phyloP scores from a whole-genome alignment of 176 grass and related monocot genomes.

The Guadua angustifolia region DNA sequence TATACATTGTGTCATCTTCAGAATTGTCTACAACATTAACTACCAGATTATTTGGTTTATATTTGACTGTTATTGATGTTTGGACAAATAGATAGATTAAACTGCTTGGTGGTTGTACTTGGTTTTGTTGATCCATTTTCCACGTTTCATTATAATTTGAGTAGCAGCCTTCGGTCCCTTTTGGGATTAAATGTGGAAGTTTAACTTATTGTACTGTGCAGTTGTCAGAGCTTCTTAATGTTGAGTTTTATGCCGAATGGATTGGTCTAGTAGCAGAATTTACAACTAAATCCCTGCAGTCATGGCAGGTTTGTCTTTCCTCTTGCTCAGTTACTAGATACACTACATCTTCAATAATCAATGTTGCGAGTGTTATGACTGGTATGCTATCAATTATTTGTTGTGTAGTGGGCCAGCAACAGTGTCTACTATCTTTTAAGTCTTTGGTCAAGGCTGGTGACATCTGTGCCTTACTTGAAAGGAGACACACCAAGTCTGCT shows the following conservation, averaged over 20 bases:
- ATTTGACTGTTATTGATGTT: conserved; percentile 12
- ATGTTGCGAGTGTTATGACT: conserved; percentile 29
- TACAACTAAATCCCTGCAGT: conserved; percentile 90
- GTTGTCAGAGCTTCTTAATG: conserved; percentile 86
- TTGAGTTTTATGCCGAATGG: conserved; percentile 98
- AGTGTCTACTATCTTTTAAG: conserved; percentile 97
- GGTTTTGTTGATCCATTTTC: background rate
- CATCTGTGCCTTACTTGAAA: conserved; percentile 98
- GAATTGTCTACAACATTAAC: conserved; percentile 5
- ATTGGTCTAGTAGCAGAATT: conserved; percentile 94
- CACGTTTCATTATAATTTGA: background rate
- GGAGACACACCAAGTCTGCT: conserved; percentile 89
- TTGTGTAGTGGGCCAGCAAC: conserved; percentile 91
- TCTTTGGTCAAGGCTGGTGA: conserved; percentile 97
- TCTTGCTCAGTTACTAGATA: conserved; percentile 25
- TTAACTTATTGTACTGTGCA: conserved; percentile 50
- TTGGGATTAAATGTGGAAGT: background rate
- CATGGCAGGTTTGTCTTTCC: conserved; percentile 88
- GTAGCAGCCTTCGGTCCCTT: background rate
- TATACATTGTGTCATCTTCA: background rate
- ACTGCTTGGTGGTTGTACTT: conserved; percentile 25
- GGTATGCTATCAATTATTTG: conserved; percentile 38
- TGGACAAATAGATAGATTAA: background rate
- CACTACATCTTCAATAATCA: conserved; percentile 15
- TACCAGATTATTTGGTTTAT: conserved; percentile 23